Evolutionary conservation across 139 green algal genomes (phyloP).

Genomic region (Volvox africanus): DNA sequence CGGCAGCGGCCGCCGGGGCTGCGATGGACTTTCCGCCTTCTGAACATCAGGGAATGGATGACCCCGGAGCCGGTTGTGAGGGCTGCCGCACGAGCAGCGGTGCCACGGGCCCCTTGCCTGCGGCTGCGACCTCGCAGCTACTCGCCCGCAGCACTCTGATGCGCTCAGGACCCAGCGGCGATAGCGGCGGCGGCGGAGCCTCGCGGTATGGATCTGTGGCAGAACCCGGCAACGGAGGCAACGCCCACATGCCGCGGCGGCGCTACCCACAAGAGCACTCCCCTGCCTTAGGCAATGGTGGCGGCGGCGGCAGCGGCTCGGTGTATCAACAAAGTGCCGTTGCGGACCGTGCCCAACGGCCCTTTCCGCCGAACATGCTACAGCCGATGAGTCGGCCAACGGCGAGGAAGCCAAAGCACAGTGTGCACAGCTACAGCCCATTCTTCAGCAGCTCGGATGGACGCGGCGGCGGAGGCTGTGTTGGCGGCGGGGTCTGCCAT

Average conservation of each 20-base stretch:
- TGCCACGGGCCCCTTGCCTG: not conserved
- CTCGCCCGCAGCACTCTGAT: not conserved
- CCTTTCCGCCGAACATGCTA: no score
- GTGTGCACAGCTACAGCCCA: not conserved
- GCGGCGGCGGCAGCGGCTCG: not conserved
- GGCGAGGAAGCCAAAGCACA: not conserved
- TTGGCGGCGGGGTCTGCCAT: no score
- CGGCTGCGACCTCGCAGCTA: not conserved
- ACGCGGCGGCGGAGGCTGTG: not conserved
- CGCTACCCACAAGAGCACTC: not conserved
- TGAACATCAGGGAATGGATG: no score
- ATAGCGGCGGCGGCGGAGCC: not conserved
- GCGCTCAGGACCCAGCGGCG: not conserved
- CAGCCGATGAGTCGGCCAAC: no score
- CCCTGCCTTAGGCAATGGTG: not conserved
- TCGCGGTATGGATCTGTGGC: not conserved
- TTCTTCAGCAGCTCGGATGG: not conserved
- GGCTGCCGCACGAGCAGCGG: not conserved
- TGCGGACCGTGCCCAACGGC: no score
- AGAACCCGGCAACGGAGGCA: not conserved
- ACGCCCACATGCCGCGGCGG: not conserved
- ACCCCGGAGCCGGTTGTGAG: not conserved
- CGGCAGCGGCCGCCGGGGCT: no score
- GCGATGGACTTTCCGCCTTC: no score
- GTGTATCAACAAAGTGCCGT: no score